Percentiles rank a stretch among this genome's conserved stretches.
These are phyloP conservation scores for Neonectria hederae DNA, from an alignment of 2,329 filamentous ascomycete species.

Conservation along the genomic window DNA sequence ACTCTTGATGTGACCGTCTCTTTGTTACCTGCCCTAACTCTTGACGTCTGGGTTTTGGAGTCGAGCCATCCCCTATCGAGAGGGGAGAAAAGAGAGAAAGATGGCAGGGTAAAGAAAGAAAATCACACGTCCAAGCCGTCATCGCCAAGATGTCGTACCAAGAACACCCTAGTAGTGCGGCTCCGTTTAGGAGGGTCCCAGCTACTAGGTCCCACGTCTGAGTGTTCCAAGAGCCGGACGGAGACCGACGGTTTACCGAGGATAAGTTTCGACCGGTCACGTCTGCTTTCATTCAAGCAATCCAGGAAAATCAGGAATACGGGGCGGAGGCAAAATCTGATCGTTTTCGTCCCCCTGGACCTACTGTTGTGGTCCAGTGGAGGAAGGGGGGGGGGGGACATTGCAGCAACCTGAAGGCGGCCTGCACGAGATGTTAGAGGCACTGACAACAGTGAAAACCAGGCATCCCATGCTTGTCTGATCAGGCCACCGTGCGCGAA, in stretches of 20 bases:
- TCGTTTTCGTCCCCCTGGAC: neutral
- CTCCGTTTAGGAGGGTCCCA: conserved; percentile 16
- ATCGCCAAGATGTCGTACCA: conserved; percentile 21
- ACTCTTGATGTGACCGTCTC: neutral
- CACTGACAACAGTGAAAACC: conserved; percentile 6
- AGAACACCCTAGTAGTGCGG: conserved; percentile 21
- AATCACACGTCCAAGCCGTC: conserved; percentile 4
- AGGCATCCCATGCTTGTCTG: conserved; percentile 25
- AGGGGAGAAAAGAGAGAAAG: neutral
- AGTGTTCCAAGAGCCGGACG: conserved; percentile 21
- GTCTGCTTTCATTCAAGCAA: neutral
- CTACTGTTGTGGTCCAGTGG: neutral
- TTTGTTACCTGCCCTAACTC: neutral
- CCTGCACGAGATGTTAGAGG: conserved; percentile 9
- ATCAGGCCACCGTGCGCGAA: conserved; percentile 22
- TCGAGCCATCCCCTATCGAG: neutral
- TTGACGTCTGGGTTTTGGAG: conserved; percentile 3
- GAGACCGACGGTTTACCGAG: conserved; percentile 38
- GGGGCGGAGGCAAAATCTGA: neutral
- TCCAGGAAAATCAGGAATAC: neutral
- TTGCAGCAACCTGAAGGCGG: neutral
- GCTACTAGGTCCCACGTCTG: conserved; percentile 20
- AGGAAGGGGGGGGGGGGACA: neutral
- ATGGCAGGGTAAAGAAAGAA: neutral
- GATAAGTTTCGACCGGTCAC: conserved; percentile 29